Base-by-base conservation (phyloP, 805 yeast genomes). In the Cyberlindnera amylophila region DNA sequence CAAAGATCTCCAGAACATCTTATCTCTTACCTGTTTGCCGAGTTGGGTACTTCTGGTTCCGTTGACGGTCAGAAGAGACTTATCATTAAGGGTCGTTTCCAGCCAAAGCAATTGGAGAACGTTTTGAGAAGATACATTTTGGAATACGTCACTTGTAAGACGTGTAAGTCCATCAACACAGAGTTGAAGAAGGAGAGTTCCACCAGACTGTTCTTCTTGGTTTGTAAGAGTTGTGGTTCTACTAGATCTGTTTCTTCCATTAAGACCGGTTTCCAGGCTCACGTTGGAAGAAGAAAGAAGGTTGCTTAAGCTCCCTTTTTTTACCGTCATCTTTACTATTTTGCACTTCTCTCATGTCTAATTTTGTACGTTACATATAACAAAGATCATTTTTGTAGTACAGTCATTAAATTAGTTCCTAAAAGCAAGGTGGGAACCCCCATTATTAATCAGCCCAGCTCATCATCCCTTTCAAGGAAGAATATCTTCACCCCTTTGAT, bases 191-290 rank as follows among this genome's bases (percentile, higher is more conserved):
- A 96, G 71, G 99, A 93, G 72, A 83, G 86, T 56, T 84, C 93
- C 46, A 93, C 90, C 75, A 86, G 99, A 75, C 79, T 93, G 70
- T 95, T 87, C 74, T 93, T 93, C 75, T 77, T 93, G 75, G 96
- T 90, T 59, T 93, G 99, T 77, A 89, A 90, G 64, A 86, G 95
- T 44, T 93, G 99, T 77, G 99, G 99, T 55, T 86, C 96, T 37
- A 82, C 97, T 37, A 84, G 96, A 72, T 89, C 97, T 38, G 99
- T 93, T 44, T 81, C 93, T 55, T 88, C 96, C 36, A 93, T 93
- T 69, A 93, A 95, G 81, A 87, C 97, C 38, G 99, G 99, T 84
- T 93, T 87, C 96, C 96, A 90, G 75, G 99, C 99, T 57, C 91
- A 86, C 63, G 82, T 87, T 59, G 95, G 96, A 57, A 83, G 85